Conservation (phyloP, 2,329 filamentous ascomycete species). For the Coniosporium tulheliwenetii region DNA sequence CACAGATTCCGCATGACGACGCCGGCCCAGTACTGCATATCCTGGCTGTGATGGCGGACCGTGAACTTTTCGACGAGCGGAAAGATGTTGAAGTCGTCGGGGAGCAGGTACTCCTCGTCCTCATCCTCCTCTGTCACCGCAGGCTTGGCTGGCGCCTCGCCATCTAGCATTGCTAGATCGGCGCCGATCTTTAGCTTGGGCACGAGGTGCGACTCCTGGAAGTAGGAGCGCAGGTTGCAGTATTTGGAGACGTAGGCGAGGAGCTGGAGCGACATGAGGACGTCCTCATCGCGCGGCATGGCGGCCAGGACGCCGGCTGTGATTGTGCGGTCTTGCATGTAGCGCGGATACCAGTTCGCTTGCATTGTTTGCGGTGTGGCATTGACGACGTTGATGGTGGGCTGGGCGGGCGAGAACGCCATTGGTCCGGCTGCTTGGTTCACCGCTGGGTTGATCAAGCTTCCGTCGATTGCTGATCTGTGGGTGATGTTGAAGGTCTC, state of each 20-base stretch:
- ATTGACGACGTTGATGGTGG: conserved; percentile 48
- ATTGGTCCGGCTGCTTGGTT: conserved; percentile 53
- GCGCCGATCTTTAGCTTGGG: conserved; percentile 80
- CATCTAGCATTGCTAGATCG: conserved; percentile 64
- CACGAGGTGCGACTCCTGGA: conserved; percentile 87
- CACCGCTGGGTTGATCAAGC: conserved; percentile 56
- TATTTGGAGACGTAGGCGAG: conserved; percentile 98
- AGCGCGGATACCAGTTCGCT: conserved; percentile 46
- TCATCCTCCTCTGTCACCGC: conserved; percentile 45
- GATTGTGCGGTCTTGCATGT: conserved; percentile 44
- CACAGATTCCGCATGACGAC: conserved; percentile 98
- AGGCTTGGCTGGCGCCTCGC: conserved; percentile 16
- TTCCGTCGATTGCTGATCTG: conserved; percentile 68
- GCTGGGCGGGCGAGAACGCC: conserved; percentile 58
- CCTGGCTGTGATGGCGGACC: conserved; percentile 59
- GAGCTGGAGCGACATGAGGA: conserved; percentile 92
- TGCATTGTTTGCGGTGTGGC: conserved; percentile 61
- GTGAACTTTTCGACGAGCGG: conserved; percentile 97
- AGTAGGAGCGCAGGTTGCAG: conserved; percentile 88
- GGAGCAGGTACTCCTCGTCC: conserved; percentile 75
- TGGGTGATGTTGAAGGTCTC: conserved; percentile 93
- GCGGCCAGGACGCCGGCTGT: conserved; percentile 66
- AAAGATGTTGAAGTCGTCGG: conserved; percentile 97
- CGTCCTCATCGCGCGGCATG: conserved; percentile 94
- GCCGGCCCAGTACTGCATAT: conserved; percentile 99